These are phyloP conservation scores for Zygnema circumcarinatum DNA, from an alignment of 139 green algal species.

Conservation along the genomic window DNA sequence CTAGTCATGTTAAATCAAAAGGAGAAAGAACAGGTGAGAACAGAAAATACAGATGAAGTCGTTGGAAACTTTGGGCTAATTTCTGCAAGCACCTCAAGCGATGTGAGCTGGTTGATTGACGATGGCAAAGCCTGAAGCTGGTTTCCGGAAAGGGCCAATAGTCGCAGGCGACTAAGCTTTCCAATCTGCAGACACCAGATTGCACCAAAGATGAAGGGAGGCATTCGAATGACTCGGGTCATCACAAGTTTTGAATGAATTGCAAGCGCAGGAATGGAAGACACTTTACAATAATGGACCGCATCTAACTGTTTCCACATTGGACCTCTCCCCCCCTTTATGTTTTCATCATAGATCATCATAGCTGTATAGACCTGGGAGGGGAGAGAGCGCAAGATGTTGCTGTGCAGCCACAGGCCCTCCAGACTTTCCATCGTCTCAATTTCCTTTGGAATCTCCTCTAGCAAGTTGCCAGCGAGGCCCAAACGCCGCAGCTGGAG, in stretches of 20 bases:
- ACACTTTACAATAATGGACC: too few species aligned
- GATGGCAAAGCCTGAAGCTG: slow-evolving; percentile 29
- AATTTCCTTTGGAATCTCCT: slow-evolving; percentile 29
- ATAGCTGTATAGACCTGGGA: background rate
- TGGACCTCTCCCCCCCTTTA: too few species aligned
- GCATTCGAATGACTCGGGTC: too few species aligned
- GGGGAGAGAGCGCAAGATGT: slow-evolving; percentile 40
- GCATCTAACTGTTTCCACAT: too few species aligned
- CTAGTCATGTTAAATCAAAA: too few species aligned
- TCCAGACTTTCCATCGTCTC: slow-evolving; percentile 18
- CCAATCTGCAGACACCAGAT: slow-evolving; percentile 51
- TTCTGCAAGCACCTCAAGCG: slow-evolving; percentile 10
- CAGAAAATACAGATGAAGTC: too few species aligned
- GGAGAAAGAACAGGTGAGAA: too few species aligned
- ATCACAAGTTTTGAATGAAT: too few species aligned
- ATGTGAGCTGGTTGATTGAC: background rate
- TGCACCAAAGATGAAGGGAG: too few species aligned
- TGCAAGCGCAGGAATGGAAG: too few species aligned
- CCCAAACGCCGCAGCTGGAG: slow-evolving; percentile 44
- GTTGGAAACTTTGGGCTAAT: background rate
- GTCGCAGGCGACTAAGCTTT: slow-evolving; percentile 19
- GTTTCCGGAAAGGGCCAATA: slow-evolving; percentile 54
- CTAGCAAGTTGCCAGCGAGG: slow-evolving; percentile 55
- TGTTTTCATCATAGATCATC: too few species aligned
- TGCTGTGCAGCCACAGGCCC: slow-evolving; percentile 57